Conservation (phyloP, 2,329 filamentous ascomycete species). For the Diaporthe vexans region DNA sequence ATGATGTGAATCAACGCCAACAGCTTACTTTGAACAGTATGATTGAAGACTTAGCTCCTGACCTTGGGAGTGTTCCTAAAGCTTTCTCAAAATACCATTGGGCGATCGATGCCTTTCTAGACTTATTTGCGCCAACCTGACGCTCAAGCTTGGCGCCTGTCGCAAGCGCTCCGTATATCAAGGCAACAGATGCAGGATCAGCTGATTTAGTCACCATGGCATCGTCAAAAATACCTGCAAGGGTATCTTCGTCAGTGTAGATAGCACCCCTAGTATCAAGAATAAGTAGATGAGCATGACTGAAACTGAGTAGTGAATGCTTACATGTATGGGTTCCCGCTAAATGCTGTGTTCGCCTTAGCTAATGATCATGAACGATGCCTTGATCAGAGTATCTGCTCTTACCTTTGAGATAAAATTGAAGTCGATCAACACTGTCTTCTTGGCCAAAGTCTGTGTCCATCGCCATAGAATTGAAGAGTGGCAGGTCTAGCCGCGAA, state of each 20-base stretch:
- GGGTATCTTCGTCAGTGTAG: neutral
- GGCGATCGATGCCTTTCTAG: neutral
- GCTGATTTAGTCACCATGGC: neutral
- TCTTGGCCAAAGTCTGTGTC: neutral
- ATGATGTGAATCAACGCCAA: neutral
- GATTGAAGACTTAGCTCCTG: neutral
- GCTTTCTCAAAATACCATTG: constrained; percentile 3
- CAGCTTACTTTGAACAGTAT: neutral
- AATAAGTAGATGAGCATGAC: neutral
- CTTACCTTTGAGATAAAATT: neutral
- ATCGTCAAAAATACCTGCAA: neutral
- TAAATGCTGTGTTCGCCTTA: neutral
- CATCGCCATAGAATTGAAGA: neutral
- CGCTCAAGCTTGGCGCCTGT: neutral
- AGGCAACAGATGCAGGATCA: neutral
- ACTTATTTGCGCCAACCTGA: neutral
- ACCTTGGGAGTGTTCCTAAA: neutral
- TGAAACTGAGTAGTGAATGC: neutral
- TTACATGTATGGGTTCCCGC: neutral
- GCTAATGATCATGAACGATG: neutral
- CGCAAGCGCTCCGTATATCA: neutral
- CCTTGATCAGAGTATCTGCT: neutral
- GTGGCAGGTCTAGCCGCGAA: neutral
- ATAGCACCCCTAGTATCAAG: neutral
- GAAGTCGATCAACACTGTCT: neutral